Evolutionary conservation across 2,329 filamentous ascomycete species (phyloP).

Genomic region (Aspergillus jensenii): DNA sequence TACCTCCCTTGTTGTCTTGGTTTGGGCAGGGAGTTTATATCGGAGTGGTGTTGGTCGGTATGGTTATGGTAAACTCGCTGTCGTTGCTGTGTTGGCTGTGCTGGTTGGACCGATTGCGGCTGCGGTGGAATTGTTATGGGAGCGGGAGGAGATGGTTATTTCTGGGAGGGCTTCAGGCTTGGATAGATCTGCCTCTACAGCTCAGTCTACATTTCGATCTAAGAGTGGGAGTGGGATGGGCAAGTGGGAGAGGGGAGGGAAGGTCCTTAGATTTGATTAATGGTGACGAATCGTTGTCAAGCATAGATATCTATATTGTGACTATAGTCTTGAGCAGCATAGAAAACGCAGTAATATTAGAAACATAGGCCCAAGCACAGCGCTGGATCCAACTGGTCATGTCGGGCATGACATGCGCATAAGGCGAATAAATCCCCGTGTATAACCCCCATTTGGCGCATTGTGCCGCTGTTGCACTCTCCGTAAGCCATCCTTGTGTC

Average conservation of each 20-base stretch:
- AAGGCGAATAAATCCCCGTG: no score
- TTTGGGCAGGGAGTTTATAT: neutral
- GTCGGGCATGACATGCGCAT: no score
- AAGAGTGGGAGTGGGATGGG: neutral
- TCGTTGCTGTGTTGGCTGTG: neutral
- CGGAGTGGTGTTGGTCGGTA: rapidly evolving
- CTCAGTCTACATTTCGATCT: neutral
- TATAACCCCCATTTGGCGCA: no score
- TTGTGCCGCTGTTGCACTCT: no score
- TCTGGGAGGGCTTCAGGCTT: neutral
- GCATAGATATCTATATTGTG: no score
- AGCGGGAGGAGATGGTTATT: neutral
- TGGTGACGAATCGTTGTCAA: neutral
- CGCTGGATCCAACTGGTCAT: no score
- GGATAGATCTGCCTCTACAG: neutral
- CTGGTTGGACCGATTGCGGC: neutral
- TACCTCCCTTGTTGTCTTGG: neutral
- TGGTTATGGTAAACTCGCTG: neutral
- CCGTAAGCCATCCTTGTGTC: no score
- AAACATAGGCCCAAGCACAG: no score
- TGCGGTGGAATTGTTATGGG: neutral
- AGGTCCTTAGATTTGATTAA: neutral
- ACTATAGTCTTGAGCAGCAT: no score
- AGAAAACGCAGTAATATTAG: no score
- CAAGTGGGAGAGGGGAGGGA: neutral